Percentiles rank a stretch among this genome's conserved stretches.
phyloP scores from a whole-genome alignment of 2,329 filamentous ascomycete species.

The Aspergillus neotritici region DNA sequence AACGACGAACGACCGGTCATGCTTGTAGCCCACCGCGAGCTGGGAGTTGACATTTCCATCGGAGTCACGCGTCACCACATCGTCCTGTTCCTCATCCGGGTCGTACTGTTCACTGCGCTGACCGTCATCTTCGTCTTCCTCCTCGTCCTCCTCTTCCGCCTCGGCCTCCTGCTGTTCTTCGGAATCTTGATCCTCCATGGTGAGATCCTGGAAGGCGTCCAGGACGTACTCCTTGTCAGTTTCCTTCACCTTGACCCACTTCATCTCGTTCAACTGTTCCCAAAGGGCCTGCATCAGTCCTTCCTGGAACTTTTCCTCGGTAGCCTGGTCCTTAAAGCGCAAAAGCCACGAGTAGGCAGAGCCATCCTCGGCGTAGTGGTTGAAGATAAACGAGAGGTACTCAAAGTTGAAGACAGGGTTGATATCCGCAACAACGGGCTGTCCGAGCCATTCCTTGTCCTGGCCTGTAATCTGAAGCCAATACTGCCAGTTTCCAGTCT shows the following conservation, averaged over 20 bases:
- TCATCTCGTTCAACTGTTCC: slow-evolving; percentile 91
- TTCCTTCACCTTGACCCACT: slow-evolving; percentile 90
- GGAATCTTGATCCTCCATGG: slow-evolving; percentile 71
- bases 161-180: slow-evolving; percentile 51
- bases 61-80: slow-evolving; percentile 60
- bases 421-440: slow-evolving; percentile 79
- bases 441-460: slow-evolving; percentile 78
- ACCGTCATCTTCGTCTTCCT: slow-evolving; percentile 58
- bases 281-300: slow-evolving; percentile 92
- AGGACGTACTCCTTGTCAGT: slow-evolving; percentile 90
- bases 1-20: slow-evolving; percentile 94
- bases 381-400: slow-evolving; percentile 98
- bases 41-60: slow-evolving; percentile 88
- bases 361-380: slow-evolving; percentile 83
- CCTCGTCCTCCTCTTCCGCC: slow-evolving; percentile 55
- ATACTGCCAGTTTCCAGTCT: slow-evolving; percentile 88
- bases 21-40: slow-evolving; percentile 92
- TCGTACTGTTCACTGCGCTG: slow-evolving; percentile 69
- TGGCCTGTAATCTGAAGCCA: slow-evolving; percentile 81
- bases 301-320: slow-evolving; percentile 82
- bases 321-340: slow-evolving; percentile 77
- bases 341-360: slow-evolving; percentile 93
- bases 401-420: slow-evolving; percentile 99
- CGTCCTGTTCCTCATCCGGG: slow-evolving; percentile 73
- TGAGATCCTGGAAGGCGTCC: slow-evolving; percentile 90